phyloP scores from a whole-genome alignment of 768 basidiomycete genomes.

The Suillus variegatus region DNA sequence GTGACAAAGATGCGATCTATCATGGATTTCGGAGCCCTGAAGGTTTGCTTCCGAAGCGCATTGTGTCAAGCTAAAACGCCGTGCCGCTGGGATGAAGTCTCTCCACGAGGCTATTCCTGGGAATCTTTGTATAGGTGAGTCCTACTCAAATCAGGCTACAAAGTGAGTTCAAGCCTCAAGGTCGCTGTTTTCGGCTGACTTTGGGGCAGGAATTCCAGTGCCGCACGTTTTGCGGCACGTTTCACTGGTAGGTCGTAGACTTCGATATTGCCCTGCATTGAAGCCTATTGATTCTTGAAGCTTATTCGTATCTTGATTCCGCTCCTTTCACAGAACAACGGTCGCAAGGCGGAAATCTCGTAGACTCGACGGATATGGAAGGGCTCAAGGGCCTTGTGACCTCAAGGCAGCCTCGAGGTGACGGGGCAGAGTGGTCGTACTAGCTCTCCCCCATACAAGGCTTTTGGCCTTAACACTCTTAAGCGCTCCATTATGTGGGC shows the following conservation, averaged over 20 bases:
- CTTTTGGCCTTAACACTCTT: conserved; percentile 29
- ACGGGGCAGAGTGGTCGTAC: conserved; percentile 35
- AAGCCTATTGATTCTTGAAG: neutral
- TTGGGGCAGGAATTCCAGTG: neutral
- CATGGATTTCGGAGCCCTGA: conserved; percentile 1
- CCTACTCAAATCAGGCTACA: neutral
- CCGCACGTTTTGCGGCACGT: neutral
- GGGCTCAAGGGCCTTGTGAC: conserved; percentile 23
- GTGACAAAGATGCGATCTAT: neutral
- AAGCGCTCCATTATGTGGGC: conserved; percentile 22
- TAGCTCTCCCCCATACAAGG: conserved; percentile 17
- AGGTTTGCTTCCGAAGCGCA: conserved; percentile 2
- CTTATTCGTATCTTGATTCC: conserved; percentile 1
- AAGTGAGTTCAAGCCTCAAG: neutral
- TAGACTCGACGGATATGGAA: conserved; percentile 29
- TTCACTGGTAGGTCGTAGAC: neutral
- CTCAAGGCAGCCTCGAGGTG: conserved; percentile 43
- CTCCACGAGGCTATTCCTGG: conserved; percentile 6
- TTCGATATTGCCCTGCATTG: neutral
- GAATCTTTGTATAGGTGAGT: neutral
- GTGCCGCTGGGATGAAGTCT: conserved; percentile 6
- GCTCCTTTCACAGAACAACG: conserved; percentile 9
- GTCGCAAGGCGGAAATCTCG: conserved; percentile 21
- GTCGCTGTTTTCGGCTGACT: neutral
- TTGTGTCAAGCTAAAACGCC: conserved; percentile 6